These are phyloP conservation scores for Amphicarpaea edgeworthii DNA, from an alignment of 306 rosid species.

Conservation along the genomic window DNA sequence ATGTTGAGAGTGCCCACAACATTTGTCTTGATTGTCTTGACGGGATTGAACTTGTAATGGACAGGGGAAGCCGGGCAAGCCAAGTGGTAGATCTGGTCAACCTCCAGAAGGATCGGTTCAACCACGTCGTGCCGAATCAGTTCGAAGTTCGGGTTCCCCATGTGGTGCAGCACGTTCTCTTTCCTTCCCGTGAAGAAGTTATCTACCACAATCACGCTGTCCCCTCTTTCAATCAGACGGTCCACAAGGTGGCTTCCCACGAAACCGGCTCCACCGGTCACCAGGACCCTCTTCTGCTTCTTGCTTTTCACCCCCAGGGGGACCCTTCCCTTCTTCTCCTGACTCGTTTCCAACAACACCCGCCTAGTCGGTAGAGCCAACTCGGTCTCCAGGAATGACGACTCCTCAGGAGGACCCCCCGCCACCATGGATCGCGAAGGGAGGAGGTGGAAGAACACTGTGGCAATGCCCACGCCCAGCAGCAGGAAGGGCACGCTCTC, in stretches of 20 bases:
- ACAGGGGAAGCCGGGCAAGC: conserved; percentile 99
- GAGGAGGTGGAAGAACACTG: conserved; percentile 50
- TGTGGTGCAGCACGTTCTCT: conserved; percentile 73
- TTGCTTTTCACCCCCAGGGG: conserved; percentile 47
- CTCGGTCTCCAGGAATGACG: conserved; percentile 29
- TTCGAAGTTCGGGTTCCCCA: conserved; percentile 85
- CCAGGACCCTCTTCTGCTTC: conserved; percentile 66
- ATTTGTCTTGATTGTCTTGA: conserved; percentile 96
- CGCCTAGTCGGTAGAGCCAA: conserved; percentile 55
- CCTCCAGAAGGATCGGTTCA: conserved; percentile 82
- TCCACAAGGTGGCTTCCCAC: conserved; percentile 96
- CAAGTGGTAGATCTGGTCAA: conserved; percentile 93
- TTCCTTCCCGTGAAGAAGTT: conserved; percentile 89
- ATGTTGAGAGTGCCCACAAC: conserved; percentile 93
- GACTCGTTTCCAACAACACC: conserved; percentile 33
- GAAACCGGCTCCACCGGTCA: conserved; percentile 98
- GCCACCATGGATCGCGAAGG: background rate
- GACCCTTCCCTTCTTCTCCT: conserved; percentile 47
- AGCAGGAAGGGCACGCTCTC: conserved; percentile 43
- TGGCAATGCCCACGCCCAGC: conserved; percentile 45
- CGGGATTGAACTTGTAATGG: conserved; percentile 94
- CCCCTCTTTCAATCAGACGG: conserved; percentile 81
- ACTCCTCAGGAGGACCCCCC: background rate
- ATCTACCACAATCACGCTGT: conserved; percentile 84
- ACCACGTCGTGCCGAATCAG: conserved; percentile 95